These are phyloP conservation scores for Chaetomiaceae sp. DNA, from an alignment of 2,329 filamentous ascomycete species.

Conservation along the genomic window DNA sequence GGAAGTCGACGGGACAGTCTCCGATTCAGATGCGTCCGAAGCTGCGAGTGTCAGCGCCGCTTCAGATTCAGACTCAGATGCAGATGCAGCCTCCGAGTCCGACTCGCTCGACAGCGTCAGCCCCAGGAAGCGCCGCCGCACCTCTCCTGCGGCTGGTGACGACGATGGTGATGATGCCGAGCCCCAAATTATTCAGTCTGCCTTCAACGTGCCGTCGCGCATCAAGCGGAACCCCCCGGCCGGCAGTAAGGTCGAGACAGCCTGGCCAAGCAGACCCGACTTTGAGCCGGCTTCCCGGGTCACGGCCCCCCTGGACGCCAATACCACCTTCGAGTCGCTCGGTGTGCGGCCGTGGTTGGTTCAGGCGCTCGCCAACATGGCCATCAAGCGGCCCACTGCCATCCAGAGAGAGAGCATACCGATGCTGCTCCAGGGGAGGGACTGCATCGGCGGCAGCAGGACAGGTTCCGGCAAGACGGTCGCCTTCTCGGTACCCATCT, in stretches of 20 bases:
- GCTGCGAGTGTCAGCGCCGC: no score
- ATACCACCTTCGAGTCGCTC: constrained; percentile 64
- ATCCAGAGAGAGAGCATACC: constrained; percentile 94
- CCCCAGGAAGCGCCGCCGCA: constrained; percentile 42
- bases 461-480: constrained; percentile 98
- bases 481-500: constrained; percentile 87
- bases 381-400: constrained; percentile 80
- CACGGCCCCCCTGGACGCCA: constrained; percentile 47
- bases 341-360: constrained; percentile 82
- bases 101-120: constrained; percentile 33
- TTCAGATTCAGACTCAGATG: background rate
- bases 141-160: constrained; percentile 25
- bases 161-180: constrained; percentile 27
- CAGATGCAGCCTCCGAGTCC: constrained; percentile 10
- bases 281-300: constrained; percentile 26
- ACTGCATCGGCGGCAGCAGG: constrained; percentile 90
- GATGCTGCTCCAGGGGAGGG: constrained; percentile 80
- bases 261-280: background rate
- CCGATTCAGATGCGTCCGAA: constrained; percentile 12
- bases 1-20: constrained; percentile 6
- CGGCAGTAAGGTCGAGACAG: constrained; percentile 8
- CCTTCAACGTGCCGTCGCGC: constrained; percentile 47
- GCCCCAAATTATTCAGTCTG: constrained; percentile 31
- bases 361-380: constrained; percentile 65
- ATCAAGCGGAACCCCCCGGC: constrained; percentile 37